A percentile compares a stretch with the other conserved stretches of the same genome.
Evolutionary conservation across 345 rosid genomes (phyloP).

Genomic region (Boechera divaricarpa): DNA sequence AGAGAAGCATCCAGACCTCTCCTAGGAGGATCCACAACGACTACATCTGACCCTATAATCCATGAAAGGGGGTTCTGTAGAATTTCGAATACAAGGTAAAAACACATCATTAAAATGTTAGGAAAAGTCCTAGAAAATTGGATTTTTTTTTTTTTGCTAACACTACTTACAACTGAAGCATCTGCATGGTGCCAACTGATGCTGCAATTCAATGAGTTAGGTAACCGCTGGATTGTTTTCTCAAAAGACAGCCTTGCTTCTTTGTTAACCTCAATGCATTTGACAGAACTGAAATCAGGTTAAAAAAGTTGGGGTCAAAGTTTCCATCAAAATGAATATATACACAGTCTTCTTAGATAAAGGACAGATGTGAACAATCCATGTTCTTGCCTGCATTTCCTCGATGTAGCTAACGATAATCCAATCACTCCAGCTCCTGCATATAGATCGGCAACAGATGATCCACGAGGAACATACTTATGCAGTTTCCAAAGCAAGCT

Average conservation of each 20-base stretch:
- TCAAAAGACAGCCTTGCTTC: constrained; percentile 89
- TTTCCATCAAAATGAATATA: background rate
- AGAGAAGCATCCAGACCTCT: constrained; percentile 85
- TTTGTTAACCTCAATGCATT: constrained; percentile 91
- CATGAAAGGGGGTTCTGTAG: constrained; percentile 87
- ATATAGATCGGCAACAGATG: constrained; percentile 92
- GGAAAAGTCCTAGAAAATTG: background rate
- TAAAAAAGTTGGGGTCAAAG: constrained; percentile 32
- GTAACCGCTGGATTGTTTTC: constrained; percentile 82
- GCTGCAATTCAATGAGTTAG: constrained; percentile 64
- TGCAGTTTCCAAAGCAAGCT: constrained; percentile 83
- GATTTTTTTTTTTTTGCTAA: background rate
- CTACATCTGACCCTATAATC: constrained; percentile 89
- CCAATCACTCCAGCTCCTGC: constrained; percentile 99
- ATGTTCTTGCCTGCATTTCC: constrained; percentile 81
- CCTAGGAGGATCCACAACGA: constrained; percentile 94
- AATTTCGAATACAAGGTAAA: constrained; percentile 19
- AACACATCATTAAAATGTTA: constrained; percentile 2
- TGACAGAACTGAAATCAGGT: constrained; percentile 69
- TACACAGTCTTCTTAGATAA: constrained; percentile 4
- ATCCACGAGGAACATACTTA: constrained; percentile 79
- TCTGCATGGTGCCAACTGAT: constrained; percentile 95
- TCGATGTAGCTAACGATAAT: constrained; percentile 79
- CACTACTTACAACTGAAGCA: constrained; percentile 70
- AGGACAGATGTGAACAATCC: constrained; percentile 9